phyloP scores from a whole-genome alignment of 2,329 filamentous ascomycete species.

The Ilyonectria destructans region DNA sequence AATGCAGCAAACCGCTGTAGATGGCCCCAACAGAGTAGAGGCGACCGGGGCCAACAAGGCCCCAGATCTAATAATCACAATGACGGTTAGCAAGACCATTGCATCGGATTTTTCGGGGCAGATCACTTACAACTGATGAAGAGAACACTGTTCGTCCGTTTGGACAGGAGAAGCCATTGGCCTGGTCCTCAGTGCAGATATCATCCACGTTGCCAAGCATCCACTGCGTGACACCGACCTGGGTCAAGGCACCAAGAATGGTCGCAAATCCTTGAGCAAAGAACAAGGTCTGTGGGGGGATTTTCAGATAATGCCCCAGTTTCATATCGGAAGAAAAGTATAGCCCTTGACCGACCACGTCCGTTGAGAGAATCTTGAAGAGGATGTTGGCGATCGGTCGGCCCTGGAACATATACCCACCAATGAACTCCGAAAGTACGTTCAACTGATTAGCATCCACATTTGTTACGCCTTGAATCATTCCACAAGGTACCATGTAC shows the following conservation, averaged over 20 bases:
- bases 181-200: slow-evolving; percentile 19
- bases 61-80: slow-evolving; percentile 12
- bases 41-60: slow-evolving; percentile 23
- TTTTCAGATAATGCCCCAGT: slow-evolving; percentile 26
- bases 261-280: slow-evolving; percentile 24
- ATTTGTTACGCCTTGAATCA: slow-evolving; percentile 63
- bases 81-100: neutral
- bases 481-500: slow-evolving; percentile 59
- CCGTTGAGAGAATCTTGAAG: slow-evolving; percentile 58
- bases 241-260: slow-evolving; percentile 16
- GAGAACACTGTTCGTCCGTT: slow-evolving; percentile 24
- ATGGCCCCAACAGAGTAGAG: slow-evolving; percentile 24
- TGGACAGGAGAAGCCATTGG: slow-evolving; percentile 28
- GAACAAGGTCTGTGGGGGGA: slow-evolving; percentile 22
- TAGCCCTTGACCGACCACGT: slow-evolving; percentile 22
- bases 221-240: slow-evolving; percentile 24
- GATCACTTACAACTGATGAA: slow-evolving; percentile 12
- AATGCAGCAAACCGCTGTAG: slow-evolving; percentile 19
- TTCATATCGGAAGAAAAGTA: slow-evolving; percentile 26
- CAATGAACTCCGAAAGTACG: slow-evolving; percentile 65
- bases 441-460: slow-evolving; percentile 66
- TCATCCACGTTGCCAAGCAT: slow-evolving; percentile 21
- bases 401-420: slow-evolving; percentile 66
- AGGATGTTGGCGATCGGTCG: slow-evolving; percentile 66
- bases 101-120: too few species aligned